A percentile compares a stretch with the other conserved stretches of the same genome.
Evolutionary conservation across 257 asterid species (phyloP).

Genomic region (Penstemon barbatus): DNA sequence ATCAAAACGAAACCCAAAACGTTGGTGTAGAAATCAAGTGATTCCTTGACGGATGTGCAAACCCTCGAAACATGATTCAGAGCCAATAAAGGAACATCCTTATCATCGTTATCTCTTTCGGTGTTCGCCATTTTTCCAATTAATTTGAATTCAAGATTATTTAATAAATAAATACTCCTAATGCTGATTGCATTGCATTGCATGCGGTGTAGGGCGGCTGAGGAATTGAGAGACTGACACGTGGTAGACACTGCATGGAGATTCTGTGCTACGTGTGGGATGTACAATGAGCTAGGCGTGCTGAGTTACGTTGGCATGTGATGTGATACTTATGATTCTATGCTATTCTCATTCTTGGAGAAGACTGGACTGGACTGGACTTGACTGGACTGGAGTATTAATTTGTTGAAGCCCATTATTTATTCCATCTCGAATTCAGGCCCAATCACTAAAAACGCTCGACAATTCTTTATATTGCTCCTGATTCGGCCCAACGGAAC

Average conservation of each 20-base stretch:
- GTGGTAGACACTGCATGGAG: slow-evolving; percentile 22
- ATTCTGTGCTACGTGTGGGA: slow-evolving; percentile 30
- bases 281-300: not conserved
- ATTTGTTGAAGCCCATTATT: too few species aligned
- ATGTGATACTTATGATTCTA: too few species aligned
- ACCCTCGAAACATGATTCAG: slow-evolving; percentile 71
- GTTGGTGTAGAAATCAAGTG: slow-evolving; percentile 59
- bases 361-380: too few species aligned
- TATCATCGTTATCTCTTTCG: not conserved
- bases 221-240: slow-evolving; percentile 24
- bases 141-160: not conserved
- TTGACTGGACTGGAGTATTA: too few species aligned
- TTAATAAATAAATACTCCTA: too few species aligned
- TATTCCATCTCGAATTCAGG: too few species aligned
- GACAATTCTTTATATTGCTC: too few species aligned
- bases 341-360: too few species aligned
- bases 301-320: too few species aligned
- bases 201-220: slow-evolving; percentile 9
- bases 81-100: slow-evolving; percentile 52
- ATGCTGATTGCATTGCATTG: too few species aligned
- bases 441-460: too few species aligned
- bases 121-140: slow-evolving; percentile 29
- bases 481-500: too few species aligned
- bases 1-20: slow-evolving; percentile 60
- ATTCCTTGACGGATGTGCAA: slow-evolving; percentile 53